Evolutionary conservation across 2,329 filamentous ascomycete genomes (phyloP), one percentile per base, ranked within the genome.

Genomic region (Alternaria triticina): DNA sequence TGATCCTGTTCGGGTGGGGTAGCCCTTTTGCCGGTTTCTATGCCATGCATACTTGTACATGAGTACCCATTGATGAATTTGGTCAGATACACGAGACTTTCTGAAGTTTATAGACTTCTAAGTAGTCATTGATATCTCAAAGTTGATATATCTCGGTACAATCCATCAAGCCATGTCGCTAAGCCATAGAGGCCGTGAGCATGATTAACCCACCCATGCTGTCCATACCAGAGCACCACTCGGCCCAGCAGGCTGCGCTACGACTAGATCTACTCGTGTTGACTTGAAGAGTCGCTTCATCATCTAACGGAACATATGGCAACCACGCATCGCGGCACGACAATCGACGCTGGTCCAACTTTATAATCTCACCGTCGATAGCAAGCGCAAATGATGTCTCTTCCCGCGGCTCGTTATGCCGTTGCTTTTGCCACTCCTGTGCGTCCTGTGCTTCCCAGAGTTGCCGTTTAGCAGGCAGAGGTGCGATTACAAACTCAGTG

Each of bases 141-240:
- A 15, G 1, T 20, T 25, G 10, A 4, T 25, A n/a, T 23, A 13
- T 3, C 22, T 11, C 22, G 9, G 3, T 13, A 22, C 5, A 23
- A 30, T 30, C 15, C 22, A 8, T 25, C n/a, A 9, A n/a, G 27
- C 23, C 11, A 12, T 30, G 4, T 27, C 52, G 25, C 40, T 55
- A 55, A 20, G 23, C 23, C 47, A 74, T 55, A 58, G 79, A 81
- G 70, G 82, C 82, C 73, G 81, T 80, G 71, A 84, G 79, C 80
- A 84, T 81, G 17, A 84, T 74, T 63, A 85, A 72, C 4, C 76
- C 78, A 13, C 83, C 82, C 65, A 85, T 70, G 28, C 77, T 77
- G 78, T 84, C 83, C 79, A 83, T 83, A 5, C 81, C 81, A 6
- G 78, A 74, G 58, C 81, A 83, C 82, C 82, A 84, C 61, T 83